Evolutionary conservation across 176 grass and related monocot genomes (phyloP), one percentile per base, ranked within the genome.

Genomic region (Alloteropsis semialata): DNA sequence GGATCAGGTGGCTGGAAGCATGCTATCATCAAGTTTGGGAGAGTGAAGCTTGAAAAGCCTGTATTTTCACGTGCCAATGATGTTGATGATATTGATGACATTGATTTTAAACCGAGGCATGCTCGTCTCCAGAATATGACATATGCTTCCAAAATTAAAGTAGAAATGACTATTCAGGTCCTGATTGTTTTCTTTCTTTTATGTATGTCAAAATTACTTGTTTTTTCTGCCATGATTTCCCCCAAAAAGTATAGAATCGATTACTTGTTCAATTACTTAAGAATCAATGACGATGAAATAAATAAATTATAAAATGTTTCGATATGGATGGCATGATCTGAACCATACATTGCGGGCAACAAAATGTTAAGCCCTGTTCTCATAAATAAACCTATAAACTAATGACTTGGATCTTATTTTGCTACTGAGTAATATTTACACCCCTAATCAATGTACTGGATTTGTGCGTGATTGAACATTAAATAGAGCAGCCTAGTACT

Each of bases 121-220:
- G 96, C 96, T 25, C 90, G 96, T 13, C 84, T 98, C 34, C 93
- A 98, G 69, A 98, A 85, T 65, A 98, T 98, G 96, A 95, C 96
- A 30, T 95, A 98, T 84, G 87, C 93, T 63, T 89, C 93, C 13
- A 69, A 74, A 70, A 76, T 98, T 44, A 84, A 82, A 86, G 89
- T 92, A 34, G 66, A 93, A 84, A 72, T 91, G 49, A 88, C 67
- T 75, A 88, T 98, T 77, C 91, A 93, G 92, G 96, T 95, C 55
- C 57, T 18, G 10, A 69, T 3, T 36, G 27, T 53, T 66, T 54
- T 38, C 68, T 21, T 69, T 82, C n/a, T 71, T 74, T 48, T 75
- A 13, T 71, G 17, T 62, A 72, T 5, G 17, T 29, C 32, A 48
- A 64, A 48, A 64, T 30, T 84, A 48, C 62, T 45, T 82, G 17